Evolutionary conservation across 345 rosid genomes (phyloP).

Genomic region (Populus deltoides): DNA sequence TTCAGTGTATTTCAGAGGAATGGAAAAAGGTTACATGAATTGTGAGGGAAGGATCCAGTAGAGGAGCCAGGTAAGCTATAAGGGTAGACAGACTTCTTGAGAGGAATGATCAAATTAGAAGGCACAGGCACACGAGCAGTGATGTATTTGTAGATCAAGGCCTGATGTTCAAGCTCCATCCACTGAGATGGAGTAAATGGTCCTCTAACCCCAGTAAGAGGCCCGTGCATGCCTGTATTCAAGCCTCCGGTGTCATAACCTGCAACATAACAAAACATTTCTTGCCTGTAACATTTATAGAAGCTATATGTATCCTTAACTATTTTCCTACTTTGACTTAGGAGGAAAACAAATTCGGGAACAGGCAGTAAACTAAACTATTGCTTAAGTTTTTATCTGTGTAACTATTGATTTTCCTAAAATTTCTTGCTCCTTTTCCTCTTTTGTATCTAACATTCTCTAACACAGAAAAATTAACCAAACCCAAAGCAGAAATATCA

Average conservation of each 20-base stretch:
- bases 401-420: neutral
- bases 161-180: slow-evolving; percentile 71
- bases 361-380: neutral
- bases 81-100: slow-evolving; percentile 48
- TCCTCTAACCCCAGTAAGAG: slow-evolving; percentile 42
- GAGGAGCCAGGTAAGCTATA: slow-evolving; percentile 31
- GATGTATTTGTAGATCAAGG: slow-evolving; percentile 68
- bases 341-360: neutral
- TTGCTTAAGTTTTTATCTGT: neutral
- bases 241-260: slow-evolving; percentile 49
- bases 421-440: neutral
- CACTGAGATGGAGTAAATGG: slow-evolving; percentile 62
- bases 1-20: neutral
- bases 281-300: slow-evolving; percentile 14
- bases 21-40: slow-evolving; percentile 40
- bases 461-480: neutral
- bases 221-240: slow-evolving; percentile 57
- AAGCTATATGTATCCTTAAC: neutral
- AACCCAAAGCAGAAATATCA: slow-evolving; percentile 3
- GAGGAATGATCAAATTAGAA: slow-evolving; percentile 54
- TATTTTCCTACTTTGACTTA: neutral
- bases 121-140: slow-evolving; percentile 60
- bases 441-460: neutral
- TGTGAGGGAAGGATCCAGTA: slow-evolving; percentile 43
- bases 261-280: slow-evolving; percentile 18